Base-by-base conservation (phyloP, 345 rosid genomes). In the Trapa incisa region DNA sequence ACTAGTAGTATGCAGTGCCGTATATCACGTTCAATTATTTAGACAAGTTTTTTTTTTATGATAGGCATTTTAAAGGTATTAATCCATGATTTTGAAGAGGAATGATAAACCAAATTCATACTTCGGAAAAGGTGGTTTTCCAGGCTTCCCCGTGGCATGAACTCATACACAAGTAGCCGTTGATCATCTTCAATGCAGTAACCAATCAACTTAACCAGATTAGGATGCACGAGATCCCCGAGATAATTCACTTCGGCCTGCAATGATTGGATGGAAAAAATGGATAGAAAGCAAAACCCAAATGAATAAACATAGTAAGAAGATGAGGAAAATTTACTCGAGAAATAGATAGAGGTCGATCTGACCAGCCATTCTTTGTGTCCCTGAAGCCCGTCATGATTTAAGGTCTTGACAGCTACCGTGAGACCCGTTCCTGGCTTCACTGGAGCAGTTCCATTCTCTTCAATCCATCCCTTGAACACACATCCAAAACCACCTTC, bases 401-500 rank as follows among this genome's bases (percentile, higher is more conserved):
- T 92, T 22, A 89, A 82, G 56, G 92, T 92, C 75, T 92, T 92
- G 53, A 89, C 89, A 0, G 98, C 98, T 69, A 92, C 98, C 1
- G 98, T 85, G 48, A 92, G 84, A 35, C 98, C 98, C 0, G 89
- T 83, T 35, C 96, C 98, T 54, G 95, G 96, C 80, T 89, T 92
- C 69, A 85, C 95, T 0, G 98, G 90, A 65, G 95, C 86, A 43
- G 96, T 87, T 73, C 98, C 96, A 72, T 84, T 84, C 73, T 89
- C 96, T 70, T 84, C 93, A n/a, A 91, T 88, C 96, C 93, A 91
- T 61, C 96, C 97, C 79, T 91, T 91, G 69, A 88, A 91, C 70
- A 91, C 97, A 66, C 93, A 92, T 63, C 98, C 96, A 76, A 92
- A 92, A 29, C 98, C 98, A 72, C 96, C 96, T 74, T 86, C 96